Evolutionary conservation across 305 asterid genomes (phyloP), one percentile per base, ranked within the genome.

Genomic region (Andrographis paniculata): DNA sequence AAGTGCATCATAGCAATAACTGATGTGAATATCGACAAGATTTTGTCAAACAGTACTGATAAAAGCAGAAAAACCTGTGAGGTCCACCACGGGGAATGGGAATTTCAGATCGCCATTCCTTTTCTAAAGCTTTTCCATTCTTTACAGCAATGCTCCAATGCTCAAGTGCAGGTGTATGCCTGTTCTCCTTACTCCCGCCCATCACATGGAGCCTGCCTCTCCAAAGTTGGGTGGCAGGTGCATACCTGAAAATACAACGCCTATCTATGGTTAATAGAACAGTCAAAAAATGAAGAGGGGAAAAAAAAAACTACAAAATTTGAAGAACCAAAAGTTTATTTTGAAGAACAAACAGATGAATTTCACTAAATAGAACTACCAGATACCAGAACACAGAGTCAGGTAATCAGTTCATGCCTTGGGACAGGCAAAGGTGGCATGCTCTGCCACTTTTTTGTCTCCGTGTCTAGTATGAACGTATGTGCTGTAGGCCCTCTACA

Each of bases 51-150:
- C 33, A 21, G 38, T 23, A 23, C 43, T 17, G 55, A 51, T 59
- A 50, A 58, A 52, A 33, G 37, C 14, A 49, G 42, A 58, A n/a
- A 56, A 59, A 87, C 93, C 97, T 79, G 74, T 91, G 99, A 41
- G 99, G 96, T 53, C 96, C 99, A 61, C 99, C 99, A 59, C 94
- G 95, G 55, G 98, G 98, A 51, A 86, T 80, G 42, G 98, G 96
- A 48, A 77, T 64, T 76, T 89, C 99, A 50, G 60, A 10, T 43
- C 72, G 74, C 99, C 96, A 91, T 53, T 80, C 87, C 47, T 69
- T 77, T 64, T 86, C 99, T 59, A 91, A 69, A 45, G 75, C 95
- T 73, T 82, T 71, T 33, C 99, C 99, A 62, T 78, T 79, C 69
- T 73, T 72, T n/a, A 86, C 95, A 41, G 89, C 95, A 71, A 91